A percentile compares a stretch with the other conserved stretches of the same genome.
Evolutionary conservation across 345 rosid species (phyloP).

Genomic region (Hibiscus trionum): DNA sequence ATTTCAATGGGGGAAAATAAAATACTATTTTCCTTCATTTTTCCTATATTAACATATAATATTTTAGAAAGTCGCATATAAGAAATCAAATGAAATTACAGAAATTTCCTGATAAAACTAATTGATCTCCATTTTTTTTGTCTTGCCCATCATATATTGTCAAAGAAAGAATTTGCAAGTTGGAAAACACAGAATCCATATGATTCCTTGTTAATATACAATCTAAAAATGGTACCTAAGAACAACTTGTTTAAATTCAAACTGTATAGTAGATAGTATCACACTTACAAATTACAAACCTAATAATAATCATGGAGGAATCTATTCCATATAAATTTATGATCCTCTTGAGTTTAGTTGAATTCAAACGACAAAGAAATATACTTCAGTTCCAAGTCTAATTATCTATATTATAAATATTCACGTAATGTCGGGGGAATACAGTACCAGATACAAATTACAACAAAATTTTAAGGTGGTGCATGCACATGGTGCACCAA

Average conservation of each 20-base stretch:
- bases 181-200: background rate
- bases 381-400: slow-evolving; percentile 1
- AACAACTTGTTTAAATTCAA: background rate
- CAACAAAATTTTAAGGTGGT: background rate
- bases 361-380: background rate
- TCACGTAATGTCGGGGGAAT: background rate
- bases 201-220: background rate
- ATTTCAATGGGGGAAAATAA: no score
- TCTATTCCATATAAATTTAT: background rate
- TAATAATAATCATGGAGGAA: no score
- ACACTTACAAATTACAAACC: background rate
- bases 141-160: background rate
- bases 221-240: background rate
- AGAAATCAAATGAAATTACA: no score
- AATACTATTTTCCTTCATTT: no score
- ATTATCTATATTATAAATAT: background rate
- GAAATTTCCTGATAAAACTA: background rate
- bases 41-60: no score
- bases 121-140: background rate
- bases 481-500: slow-evolving; percentile 7
- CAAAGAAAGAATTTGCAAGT: background rate
- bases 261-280: background rate
- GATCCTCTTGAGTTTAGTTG: background rate
- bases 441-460: background rate
- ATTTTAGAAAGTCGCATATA: no score